Evolutionary conservation across 2,329 filamentous ascomycete genomes (phyloP), one percentile per base, ranked within the genome.

Genomic region (Fusarium equiseti): DNA sequence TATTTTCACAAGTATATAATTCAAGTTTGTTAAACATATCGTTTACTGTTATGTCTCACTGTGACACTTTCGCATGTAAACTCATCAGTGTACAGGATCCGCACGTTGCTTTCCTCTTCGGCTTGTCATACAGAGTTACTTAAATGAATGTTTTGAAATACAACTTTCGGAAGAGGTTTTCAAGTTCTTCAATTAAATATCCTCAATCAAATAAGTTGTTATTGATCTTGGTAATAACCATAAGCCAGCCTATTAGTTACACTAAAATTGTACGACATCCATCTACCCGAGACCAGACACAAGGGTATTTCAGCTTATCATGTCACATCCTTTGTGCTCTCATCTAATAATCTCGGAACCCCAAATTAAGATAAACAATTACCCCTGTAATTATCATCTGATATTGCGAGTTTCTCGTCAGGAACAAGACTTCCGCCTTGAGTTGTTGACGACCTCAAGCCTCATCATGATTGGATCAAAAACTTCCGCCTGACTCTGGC

Each of bases 401-500:
- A 63, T 35, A n/a, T 27, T 43, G 24, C 13, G 22, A 62, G 27
- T 31, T 20, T 20, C 35, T 38, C 35, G 35, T n/a, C 38, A 62
- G 16, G 22, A 62, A 43, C 27, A 42, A 50, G 24, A 44, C 48
- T 27, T 53, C 22, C 32, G 49, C 18, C 24, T 52, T 15, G 31
- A 20, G 22, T 38, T 32, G 38, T 48, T 51, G 32, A 50, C 27
- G 31, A 50, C 45, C 38, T 6, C 29, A 52, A 3, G 31, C 6
- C 27, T 22, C 27, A 27, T 16, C 26, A 12, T 63, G 48, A 63
- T 68, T 68, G 63, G 65, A 26, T 16, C 35, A 29, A 12, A 12
- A 49, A 51, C 50, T 40, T 59, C 57, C 71, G 48, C 68, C 69
- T 75, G 73, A 73, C 71, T 63, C 57, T 52, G 53, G 59, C 71